These are phyloP conservation scores for Firmiana major DNA, from an alignment of 345 rosid species.

Conservation along the genomic window DNA sequence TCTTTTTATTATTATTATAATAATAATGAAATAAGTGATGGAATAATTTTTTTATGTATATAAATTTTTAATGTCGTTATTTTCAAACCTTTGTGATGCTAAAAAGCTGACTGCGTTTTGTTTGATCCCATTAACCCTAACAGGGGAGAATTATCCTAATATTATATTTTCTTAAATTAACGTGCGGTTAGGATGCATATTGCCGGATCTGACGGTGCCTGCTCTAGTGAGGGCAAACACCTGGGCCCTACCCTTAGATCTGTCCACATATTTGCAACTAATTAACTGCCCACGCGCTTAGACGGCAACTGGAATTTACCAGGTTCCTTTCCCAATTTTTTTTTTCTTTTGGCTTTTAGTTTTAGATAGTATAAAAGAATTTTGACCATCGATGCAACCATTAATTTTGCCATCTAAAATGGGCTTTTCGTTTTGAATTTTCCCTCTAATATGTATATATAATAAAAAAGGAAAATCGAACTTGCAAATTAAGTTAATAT, in stretches of 20 bases:
- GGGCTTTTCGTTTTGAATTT: neutral
- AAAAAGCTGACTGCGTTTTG: slow-evolving; percentile 24
- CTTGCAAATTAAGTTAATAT: neutral
- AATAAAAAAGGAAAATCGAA: too few relatives aligned
- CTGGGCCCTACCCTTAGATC: slow-evolving; percentile 30
- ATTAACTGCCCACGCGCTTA: slow-evolving; percentile 20
- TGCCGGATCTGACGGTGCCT: slow-evolving; percentile 47
- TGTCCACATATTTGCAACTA: slow-evolving; percentile 23
- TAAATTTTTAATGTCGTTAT: neutral
- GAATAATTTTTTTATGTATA: neutral
- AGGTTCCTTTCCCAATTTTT: neutral
- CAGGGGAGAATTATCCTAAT: neutral
- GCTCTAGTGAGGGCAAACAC: slow-evolving; percentile 26
- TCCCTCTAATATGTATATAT: too few relatives aligned
- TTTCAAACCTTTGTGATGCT: neutral
- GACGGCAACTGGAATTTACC: neutral
- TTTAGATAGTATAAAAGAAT: too few relatives aligned
- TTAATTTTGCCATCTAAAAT: neutral
- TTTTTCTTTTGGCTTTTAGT: too few relatives aligned
- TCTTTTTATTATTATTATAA: neutral
- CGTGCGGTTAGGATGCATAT: slow-evolving; percentile 45
- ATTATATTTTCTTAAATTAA: slow-evolving; percentile 11
- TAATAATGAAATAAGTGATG: too few relatives aligned
- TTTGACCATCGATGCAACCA: too few relatives aligned
- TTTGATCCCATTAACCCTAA: slow-evolving; percentile 31